Base-by-base conservation (phyloP, 306 rosid species). In the Lathyrus aphaca region DNA sequence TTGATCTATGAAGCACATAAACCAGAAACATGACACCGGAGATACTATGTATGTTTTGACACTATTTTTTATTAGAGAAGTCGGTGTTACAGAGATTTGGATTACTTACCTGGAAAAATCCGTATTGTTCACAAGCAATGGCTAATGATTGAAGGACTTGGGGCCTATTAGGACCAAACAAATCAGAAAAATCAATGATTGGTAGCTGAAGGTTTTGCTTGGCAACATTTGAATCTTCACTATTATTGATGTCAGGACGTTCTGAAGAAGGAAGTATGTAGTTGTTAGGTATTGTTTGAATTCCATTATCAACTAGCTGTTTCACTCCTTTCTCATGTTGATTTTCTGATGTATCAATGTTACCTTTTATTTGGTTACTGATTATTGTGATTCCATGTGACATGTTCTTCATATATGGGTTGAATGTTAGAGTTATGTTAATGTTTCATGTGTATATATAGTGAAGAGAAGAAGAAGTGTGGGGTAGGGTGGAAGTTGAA, bases 61-160 rank as follows among this genome's bases (percentile, higher is more conserved):
- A n/a, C 1, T 2, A 21, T 2, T 1, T 21, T 21, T 1, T 21
- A 1, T 21, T 23, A 23, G 27, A 23, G 27, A 2, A 1, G 32
- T 29, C 32, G 32, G 32, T 29, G 32, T 1, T 29, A 29, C 5
- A 29, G 32, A 29, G 5, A 0, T 29, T 29, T 29, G 6, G 18
- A 8, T 11, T 37, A 29, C 68, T 54, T 37, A 92, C 98, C 91
- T 92, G 98, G 48, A 92, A 92, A 70, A 92, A 84, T 10, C 98
- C 98, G 11, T 76, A 89, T 1, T 53, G 76, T 51, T 86, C 81
- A 19, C 95, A 89, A 43, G 96, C 92, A 39, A 74, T 51, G 10
- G 89, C 75, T 1, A 92, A 77, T n/a, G 95, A 77, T 42, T 66
- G 58, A n/a, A 92, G 88, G 54, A 48, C 86, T 27, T 79, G 86